Evolutionary conservation across 352 stramenopile species (phyloP).

Genomic region (Phytophthora lateralis): DNA sequence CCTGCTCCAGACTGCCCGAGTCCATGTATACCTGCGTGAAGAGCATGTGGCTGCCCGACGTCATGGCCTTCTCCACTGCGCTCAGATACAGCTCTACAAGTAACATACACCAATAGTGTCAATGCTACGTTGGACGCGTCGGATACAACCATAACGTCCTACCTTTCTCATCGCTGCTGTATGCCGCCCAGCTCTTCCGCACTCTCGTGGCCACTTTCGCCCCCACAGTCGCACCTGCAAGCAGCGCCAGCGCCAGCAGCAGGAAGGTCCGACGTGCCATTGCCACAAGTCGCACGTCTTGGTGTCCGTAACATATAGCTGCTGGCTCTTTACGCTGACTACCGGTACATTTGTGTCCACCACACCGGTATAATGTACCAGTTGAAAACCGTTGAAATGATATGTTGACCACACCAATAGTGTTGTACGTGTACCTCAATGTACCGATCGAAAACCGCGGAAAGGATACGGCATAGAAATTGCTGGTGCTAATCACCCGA

Average conservation of each 20-base stretch:
- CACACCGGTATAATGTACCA: background rate
- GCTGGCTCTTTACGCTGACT: constrained; percentile 29
- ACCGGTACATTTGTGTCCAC: constrained; percentile 13
- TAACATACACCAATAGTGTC: background rate
- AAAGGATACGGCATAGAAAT: constrained; percentile 19
- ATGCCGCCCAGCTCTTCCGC: constrained; percentile 39
- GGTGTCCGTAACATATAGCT: constrained; percentile 10
- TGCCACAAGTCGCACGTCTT: background rate
- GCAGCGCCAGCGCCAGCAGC: constrained; percentile 15
- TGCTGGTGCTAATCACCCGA: constrained; percentile 28
- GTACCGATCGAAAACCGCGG: background rate
- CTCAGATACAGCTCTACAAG: constrained; percentile 45
- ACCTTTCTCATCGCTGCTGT: constrained; percentile 43
- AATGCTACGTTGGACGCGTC: background rate
- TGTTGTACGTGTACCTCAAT: too few species aligned
- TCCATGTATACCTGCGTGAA: constrained; percentile 72
- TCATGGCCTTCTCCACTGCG: constrained; percentile 61
- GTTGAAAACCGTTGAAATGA: background rate
- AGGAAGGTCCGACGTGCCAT: constrained; percentile 14
- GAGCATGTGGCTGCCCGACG: constrained; percentile 48
- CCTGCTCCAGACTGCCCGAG: constrained; percentile 32
- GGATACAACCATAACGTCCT: background rate
- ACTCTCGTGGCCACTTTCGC: constrained; percentile 22
- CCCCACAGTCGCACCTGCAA: constrained; percentile 2
- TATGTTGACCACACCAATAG: background rate